Conservation (phyloP, 2,329 filamentous ascomycete genomes). For the Talaromyces sp. region DNA sequence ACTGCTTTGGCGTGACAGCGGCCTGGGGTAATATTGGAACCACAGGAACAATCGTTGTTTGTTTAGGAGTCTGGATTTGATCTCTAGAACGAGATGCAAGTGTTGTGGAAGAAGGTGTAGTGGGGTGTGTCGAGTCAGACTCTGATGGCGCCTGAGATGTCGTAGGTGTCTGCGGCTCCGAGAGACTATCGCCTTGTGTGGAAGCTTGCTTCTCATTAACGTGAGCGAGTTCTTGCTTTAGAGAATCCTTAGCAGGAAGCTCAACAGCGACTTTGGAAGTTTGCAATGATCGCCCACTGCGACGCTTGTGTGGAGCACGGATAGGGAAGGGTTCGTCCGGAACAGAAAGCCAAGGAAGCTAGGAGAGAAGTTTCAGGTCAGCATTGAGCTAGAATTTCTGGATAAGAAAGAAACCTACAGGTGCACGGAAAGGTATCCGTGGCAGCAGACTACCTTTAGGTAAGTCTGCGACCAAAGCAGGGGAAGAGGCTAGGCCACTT, state of each 20-base stretch:
- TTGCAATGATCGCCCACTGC: slow-evolving; percentile 37
- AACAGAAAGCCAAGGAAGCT: slow-evolving; percentile 61
- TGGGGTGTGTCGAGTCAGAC: slow-evolving; percentile 52
- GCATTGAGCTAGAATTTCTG: slow-evolving; percentile 1
- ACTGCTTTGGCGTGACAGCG: slow-evolving; percentile 30
- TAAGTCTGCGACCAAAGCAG: slow-evolving; percentile 26
- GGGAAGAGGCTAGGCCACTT: slow-evolving; percentile 28
- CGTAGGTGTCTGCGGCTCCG: slow-evolving; percentile 55
- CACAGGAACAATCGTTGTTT: slow-evolving; percentile 49
- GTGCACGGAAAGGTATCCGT: slow-evolving; percentile 49
- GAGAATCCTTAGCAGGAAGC: slow-evolving; percentile 48
- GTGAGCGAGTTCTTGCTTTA: slow-evolving; percentile 25
- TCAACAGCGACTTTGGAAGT: slow-evolving; percentile 40
- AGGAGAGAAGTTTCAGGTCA: slow-evolving; percentile 19
- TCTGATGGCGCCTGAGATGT: slow-evolving; percentile 59
- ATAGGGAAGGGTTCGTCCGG: slow-evolving; percentile 54
- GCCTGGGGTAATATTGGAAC: slow-evolving; percentile 43
- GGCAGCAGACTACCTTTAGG: slow-evolving; percentile 25
- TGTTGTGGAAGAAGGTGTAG: slow-evolving; percentile 53
- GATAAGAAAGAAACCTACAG: slow-evolving; percentile 33
- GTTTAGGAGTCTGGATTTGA: slow-evolving; percentile 33
- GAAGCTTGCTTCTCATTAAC: slow-evolving; percentile 22
- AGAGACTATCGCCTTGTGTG: slow-evolving; percentile 28
- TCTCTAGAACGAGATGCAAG: slow-evolving; percentile 32
- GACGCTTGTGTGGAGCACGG: slow-evolving; percentile 47